Evolutionary conservation across 129 eudicot genomes (phyloP).

Genomic region (Tagetes erecta): DNA sequence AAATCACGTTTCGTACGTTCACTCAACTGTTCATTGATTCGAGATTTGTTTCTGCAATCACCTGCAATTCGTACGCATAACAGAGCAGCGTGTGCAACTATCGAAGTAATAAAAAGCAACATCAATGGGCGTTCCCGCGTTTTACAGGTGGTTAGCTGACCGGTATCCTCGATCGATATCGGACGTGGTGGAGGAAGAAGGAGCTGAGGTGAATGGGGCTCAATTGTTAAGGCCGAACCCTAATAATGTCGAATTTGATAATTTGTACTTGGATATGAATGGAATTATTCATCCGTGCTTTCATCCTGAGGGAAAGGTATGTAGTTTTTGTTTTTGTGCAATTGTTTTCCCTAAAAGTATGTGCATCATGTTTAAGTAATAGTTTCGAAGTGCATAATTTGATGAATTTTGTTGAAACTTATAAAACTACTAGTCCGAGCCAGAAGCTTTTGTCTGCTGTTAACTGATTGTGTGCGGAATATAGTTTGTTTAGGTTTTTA

Average conservation of each 20-base stretch:
- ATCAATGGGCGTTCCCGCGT: conserved; percentile 94
- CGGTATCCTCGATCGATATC: conserved; percentile 72
- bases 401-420: not conserved
- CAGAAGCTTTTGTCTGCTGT: not conserved
- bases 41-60: not conserved
- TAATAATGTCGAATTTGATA: conserved; percentile 82
- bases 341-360: not conserved
- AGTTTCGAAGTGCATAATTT: not conserved
- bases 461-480: not conserved
- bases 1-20: not conserved
- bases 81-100: conserved; percentile 11
- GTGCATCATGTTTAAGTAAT: not conserved
- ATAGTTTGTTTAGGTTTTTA: conserved; percentile 7
- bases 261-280: conserved; percentile 88
- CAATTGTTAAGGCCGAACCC: conserved; percentile 79
- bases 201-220: conserved; percentile 44
- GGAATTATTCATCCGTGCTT: conserved; percentile 97
- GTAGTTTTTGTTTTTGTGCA: not conserved
- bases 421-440: not conserved
- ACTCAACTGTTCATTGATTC: conserved; percentile 4
- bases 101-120: conserved; percentile 3
- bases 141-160: conserved; percentile 95
- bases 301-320: conserved; percentile 93
- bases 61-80: not conserved
- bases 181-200: conserved; percentile 81